Evolutionary conservation across 257 asterid species (phyloP).

Genomic region (Voacanga thouarsii): DNA sequence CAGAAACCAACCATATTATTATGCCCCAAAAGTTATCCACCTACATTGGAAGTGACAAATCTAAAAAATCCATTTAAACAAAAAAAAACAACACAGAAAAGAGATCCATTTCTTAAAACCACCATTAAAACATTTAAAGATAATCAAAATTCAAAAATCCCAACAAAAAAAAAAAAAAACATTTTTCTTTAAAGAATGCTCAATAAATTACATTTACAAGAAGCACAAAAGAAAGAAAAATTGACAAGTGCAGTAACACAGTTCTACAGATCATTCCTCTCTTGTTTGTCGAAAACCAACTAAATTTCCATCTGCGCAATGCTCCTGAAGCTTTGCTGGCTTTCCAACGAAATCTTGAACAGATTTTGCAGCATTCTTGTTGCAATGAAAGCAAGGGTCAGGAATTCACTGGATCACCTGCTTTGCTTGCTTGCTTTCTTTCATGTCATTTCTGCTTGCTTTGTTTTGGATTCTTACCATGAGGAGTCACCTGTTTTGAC

Average conservation of each 20-base stretch:
- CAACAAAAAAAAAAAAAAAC: no score
- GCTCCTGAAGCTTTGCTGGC: not conserved
- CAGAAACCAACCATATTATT: no score
- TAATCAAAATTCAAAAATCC: no score
- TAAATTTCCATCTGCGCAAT: not conserved
- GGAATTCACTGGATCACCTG: no score
- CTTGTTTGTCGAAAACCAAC: not conserved
- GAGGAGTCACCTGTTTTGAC: conserved; percentile 35
- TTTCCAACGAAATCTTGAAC: not conserved
- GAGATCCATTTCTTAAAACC: no score
- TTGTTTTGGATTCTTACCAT: conserved; percentile 25
- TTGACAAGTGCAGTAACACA: not conserved
- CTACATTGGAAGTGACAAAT: no score
- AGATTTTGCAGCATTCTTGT: not conserved
- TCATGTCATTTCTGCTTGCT: not conserved
- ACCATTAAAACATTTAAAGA: no score
- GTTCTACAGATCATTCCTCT: not conserved
- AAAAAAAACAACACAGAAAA: no score
- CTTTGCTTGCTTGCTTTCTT: not conserved
- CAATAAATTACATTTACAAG: not conserved
- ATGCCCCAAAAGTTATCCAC: no score
- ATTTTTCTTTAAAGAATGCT: no score
- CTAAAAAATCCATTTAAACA: no score
- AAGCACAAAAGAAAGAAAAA: not conserved
- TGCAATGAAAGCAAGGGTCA: not conserved